Conservation (phyloP, 2,329 filamentous ascomycete genomes). For the Penicillium corylophilum region DNA sequence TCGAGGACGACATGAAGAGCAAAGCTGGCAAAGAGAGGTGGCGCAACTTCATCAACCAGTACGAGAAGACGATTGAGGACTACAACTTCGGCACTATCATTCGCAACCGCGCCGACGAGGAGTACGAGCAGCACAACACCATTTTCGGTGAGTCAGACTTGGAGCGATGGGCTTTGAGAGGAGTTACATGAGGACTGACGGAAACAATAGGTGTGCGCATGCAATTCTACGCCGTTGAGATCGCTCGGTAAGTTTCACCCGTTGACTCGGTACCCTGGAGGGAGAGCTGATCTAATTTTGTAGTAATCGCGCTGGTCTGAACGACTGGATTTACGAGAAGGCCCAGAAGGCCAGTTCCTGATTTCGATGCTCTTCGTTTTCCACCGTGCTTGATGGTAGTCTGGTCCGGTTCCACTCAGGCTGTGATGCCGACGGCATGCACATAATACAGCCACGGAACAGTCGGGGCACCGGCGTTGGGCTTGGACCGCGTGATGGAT, state of each 20-base stretch:
- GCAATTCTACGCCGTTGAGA: conserved; percentile 81
- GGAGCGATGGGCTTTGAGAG: background rate
- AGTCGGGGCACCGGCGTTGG: background rate
- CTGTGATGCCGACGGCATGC: conserved; percentile 20
- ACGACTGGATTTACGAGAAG: conserved; percentile 96
- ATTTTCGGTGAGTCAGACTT: conserved; percentile 74
- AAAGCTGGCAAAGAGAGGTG: conserved; percentile 90
- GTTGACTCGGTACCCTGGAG: background rate
- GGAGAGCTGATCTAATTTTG: conserved; percentile 7
- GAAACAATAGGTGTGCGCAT: conserved; percentile 61
- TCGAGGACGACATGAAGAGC: conserved; percentile 98
- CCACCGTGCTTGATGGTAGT: conserved; percentile 8
- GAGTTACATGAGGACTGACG: conserved; percentile 12
- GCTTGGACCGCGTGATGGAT: background rate
- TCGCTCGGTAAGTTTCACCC: conserved; percentile 56
- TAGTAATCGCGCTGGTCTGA: conserved; percentile 80
- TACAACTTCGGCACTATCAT: conserved; percentile 98
- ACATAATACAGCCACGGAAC: background rate
- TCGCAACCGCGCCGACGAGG: conserved; percentile 70
- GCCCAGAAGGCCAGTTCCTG: conserved; percentile 48
- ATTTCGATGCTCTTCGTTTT: conserved; percentile 3
- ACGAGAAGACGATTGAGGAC: conserved; percentile 93
- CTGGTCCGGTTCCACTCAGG: conserved; percentile 15
- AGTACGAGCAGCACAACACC: conserved; percentile 85
- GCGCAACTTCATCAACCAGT: conserved; percentile 90